Conservation (phyloP, 805 yeast species). For the Phaffomyces antillensis region DNA sequence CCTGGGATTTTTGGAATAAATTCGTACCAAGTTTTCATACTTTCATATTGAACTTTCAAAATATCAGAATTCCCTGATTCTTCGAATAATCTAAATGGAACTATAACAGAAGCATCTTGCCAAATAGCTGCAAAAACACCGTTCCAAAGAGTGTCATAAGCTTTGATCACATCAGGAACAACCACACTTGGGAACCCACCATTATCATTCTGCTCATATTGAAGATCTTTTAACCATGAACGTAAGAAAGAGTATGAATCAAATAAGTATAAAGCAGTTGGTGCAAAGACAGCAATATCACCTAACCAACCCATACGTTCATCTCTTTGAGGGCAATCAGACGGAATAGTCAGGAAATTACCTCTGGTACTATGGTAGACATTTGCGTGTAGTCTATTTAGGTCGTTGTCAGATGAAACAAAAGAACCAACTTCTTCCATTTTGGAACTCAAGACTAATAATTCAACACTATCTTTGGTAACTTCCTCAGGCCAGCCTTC, state of each 20-base stretch:
- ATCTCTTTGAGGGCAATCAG: constrained; percentile 18
- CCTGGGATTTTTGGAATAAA: constrained; percentile 13
- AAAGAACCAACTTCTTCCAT: constrained; percentile 11
- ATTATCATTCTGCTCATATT: constrained; percentile 10
- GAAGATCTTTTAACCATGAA: constrained; percentile 16
- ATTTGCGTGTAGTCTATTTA: constrained; percentile 11
- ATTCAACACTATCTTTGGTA: constrained; percentile 7
- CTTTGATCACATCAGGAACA: constrained; percentile 11
- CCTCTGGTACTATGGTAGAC: constrained; percentile 15
- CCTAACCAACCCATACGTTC: constrained; percentile 20
- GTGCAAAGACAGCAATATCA: constrained; percentile 16
- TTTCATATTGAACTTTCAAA: constrained; percentile 11
- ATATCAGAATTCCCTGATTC: constrained; percentile 9
- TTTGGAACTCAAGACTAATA: constrained; percentile 7
- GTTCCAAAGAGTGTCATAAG: constrained; percentile 9
- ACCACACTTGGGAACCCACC: constrained; percentile 16
- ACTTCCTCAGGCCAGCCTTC: constrained; percentile 12
- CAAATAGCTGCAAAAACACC: constrained; percentile 13
- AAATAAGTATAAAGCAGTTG: constrained; percentile 14
- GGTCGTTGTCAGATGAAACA: constrained; percentile 5
- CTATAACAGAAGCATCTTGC: constrained; percentile 17
- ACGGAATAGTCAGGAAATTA: constrained; percentile 12
- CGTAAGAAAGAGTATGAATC: constrained; percentile 15
- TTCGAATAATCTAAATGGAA: constrained; percentile 13
- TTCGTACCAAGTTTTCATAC: constrained; percentile 16